Evolutionary conservation across 768 basidiomycete genomes (phyloP).

Genomic region (Termitomyces sp.): DNA sequence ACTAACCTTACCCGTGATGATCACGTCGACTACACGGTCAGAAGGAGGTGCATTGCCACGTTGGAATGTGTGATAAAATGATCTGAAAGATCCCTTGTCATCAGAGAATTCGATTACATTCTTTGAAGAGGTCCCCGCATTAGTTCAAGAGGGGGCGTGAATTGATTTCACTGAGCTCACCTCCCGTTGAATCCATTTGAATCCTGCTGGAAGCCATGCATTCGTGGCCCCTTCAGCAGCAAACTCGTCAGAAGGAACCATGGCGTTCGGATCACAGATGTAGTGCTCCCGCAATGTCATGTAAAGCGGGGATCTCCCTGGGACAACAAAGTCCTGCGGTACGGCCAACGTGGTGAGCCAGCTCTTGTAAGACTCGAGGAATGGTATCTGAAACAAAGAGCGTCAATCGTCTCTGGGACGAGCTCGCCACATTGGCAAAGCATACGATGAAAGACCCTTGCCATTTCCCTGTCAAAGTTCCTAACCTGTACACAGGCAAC

Average conservation of each 20-base stretch:
- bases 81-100: conserved; percentile 26
- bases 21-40: conserved; percentile 34
- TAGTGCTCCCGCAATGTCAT: conserved; percentile 44
- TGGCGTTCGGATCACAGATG: conserved; percentile 24
- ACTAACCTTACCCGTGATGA: conserved; percentile 48
- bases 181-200: conserved; percentile 28
- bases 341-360: conserved; percentile 28
- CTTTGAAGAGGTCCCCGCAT: conserved; percentile 42
- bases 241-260: conserved; percentile 28
- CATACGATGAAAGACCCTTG: conserved; percentile 43
- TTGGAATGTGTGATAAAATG: conserved; percentile 32
- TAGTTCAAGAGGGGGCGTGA: conserved; percentile 35
- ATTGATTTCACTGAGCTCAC: conserved; percentile 28
- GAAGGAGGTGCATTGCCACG: conserved; percentile 13
- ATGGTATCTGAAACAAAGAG: conserved; percentile 28
- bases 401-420: background rate
- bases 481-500: conserved; percentile 31
- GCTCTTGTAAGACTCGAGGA: conserved; percentile 27
- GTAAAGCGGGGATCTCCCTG: conserved; percentile 41
- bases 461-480: conserved; percentile 42
- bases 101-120: conserved; percentile 40
- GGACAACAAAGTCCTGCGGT: conserved; percentile 28
- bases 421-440: background rate
- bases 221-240: conserved; percentile 30
- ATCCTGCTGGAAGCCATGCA: conserved; percentile 40